phyloP scores from a whole-genome alignment of 352 stramenopile species.

The Phytophthora litchii region DNA sequence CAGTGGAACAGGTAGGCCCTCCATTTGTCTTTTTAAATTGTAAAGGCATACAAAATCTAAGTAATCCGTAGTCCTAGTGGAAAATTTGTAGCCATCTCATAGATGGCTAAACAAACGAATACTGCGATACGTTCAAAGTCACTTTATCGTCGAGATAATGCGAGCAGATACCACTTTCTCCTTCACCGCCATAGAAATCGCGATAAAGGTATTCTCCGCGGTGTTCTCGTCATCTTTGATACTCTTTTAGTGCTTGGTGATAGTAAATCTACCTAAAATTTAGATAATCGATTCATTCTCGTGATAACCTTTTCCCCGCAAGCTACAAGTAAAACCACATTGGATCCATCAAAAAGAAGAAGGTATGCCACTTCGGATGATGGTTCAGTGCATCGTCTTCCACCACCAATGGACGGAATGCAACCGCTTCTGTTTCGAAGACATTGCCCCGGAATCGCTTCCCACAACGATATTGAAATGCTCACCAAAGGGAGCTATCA shows the following conservation, averaged over 20 bases:
- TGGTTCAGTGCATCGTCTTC: no score
- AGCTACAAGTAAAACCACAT: no score
- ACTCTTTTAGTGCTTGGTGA: not conserved
- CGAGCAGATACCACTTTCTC: conserved; percentile 8
- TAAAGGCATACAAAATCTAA: not conserved
- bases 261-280: conserved; percentile 4
- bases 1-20: conserved; percentile 31
- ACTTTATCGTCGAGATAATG: conserved; percentile 16
- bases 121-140: no score
- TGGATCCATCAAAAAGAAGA: no score
- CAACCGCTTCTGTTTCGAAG: no score
- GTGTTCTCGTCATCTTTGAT: not conserved
- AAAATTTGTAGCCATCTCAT: no score
- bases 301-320: conserved; percentile 3
- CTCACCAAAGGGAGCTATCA: conserved; percentile 38
- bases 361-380: conserved; percentile 38
- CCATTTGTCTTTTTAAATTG: conserved; percentile 1
- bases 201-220: not conserved
- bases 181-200: conserved; percentile 6
- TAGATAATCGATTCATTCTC: conserved; percentile 12
- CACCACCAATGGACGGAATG: no score
- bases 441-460: no score
- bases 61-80: no score
- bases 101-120: no score
- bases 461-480: no score